These are phyloP conservation scores for Ascochyta viciae-villosae DNA, from an alignment of 2,329 filamentous ascomycete genomes.

Conservation along the genomic window DNA sequence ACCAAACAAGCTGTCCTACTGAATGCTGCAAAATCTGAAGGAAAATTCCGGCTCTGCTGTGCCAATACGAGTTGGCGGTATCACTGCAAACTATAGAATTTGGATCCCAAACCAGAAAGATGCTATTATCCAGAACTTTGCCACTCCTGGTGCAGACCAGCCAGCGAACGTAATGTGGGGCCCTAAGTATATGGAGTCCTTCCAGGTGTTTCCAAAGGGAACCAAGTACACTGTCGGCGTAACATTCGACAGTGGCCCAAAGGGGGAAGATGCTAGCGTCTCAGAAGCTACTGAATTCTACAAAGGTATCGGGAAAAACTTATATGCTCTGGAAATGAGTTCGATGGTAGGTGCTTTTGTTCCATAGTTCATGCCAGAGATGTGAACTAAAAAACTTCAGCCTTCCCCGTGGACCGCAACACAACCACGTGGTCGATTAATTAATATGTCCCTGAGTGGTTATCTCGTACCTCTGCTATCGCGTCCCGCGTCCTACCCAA, in stretches of 20 bases:
- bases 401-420: constrained; percentile 25
- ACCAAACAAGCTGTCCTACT: constrained; percentile 26
- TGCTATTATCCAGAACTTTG: constrained; percentile 27
- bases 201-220: constrained; percentile 28
- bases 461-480: constrained; percentile 19
- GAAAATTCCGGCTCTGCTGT: constrained; percentile 20
- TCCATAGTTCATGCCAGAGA: too few relatives aligned
- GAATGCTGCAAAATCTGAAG: constrained; percentile 28
- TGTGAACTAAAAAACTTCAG: constrained; percentile 1
- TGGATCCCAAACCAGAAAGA: constrained; percentile 21
- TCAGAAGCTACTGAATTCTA: constrained; percentile 21
- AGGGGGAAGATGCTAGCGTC: constrained; percentile 20
- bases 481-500: constrained; percentile 5
- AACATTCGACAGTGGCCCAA: constrained; percentile 23
- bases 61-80: constrained; percentile 25
- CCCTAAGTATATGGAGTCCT: constrained; percentile 26
- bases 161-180: constrained; percentile 25
- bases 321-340: constrained; percentile 31
- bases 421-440: constrained; percentile 20
- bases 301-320: constrained; percentile 16
- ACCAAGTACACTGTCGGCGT: constrained; percentile 31
- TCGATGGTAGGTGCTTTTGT: constrained; percentile 20
- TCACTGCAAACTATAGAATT: constrained; percentile 23
- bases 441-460: constrained; percentile 24
- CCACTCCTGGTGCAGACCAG: constrained; percentile 26